Evolutionary conservation across 2,329 filamentous ascomycete species (phyloP), one percentile per base, ranked within the genome.

Genomic region (Tolypocladium capitatum): DNA sequence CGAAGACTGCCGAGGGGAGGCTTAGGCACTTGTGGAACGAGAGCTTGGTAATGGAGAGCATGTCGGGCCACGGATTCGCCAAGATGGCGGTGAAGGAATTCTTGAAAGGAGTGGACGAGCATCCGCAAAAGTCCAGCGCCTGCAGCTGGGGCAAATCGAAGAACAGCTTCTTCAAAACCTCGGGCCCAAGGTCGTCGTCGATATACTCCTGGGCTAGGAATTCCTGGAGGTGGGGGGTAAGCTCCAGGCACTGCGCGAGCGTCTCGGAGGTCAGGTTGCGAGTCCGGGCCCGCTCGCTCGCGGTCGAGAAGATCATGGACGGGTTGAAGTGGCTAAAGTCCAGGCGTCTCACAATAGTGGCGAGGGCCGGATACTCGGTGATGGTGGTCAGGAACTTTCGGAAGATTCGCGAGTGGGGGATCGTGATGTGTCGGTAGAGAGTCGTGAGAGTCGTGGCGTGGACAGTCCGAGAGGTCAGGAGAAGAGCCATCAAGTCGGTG

Each of bases 251-350:
- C 62, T 81, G 73, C 46, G 83, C 67, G 43, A 92, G 72, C 5
- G 85, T 91, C 59, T 79, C 76, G 14, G 83, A 73, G 20, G 86
- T 91, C 57, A 92, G 65, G 65, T 90, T 89, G 59, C 79, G 80
- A 49, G 86, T 86, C 63, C 84, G 76, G 21, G 77, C 75, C 49
- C 86, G 82, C 74, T 88, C 83, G 62, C 81, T 80, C 54, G 81
- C 83, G 16, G 83, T 87, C 51, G 78, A 77, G 59, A 89, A 88
- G 53, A 88, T 73, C 48, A 84, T 83, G 47, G 84, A 80, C 21
- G 85, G 86, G 62, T 87, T 90, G 67, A 90, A 90, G 69, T 90
- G 86, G 52, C 84, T 89, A 58, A 92, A 90, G 67, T 92, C 86
- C 42, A 91, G 70, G 45, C 86, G 82, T 49, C 84, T 80, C 41